Conservation (phyloP, 495 filamentous ascomycete species). For the Tuber microsphaerosporum region DNA sequence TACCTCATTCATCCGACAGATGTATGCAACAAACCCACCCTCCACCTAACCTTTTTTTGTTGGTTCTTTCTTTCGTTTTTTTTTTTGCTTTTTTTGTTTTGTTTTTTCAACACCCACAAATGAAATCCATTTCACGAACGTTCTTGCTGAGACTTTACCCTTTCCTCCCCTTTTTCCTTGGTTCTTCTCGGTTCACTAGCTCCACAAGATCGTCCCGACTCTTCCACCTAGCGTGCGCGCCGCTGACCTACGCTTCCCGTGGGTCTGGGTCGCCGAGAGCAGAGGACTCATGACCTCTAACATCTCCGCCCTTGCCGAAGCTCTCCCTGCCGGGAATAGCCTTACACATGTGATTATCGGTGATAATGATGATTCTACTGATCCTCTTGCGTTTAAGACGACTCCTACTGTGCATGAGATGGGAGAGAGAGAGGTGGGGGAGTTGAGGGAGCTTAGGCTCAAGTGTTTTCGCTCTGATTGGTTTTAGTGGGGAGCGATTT, state of each 20-base stretch:
- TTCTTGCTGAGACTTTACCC: conserved; percentile 3
- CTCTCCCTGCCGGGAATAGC: not conserved
- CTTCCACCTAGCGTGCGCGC: not conserved
- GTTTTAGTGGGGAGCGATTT: not conserved
- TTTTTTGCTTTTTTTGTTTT: not conserved
- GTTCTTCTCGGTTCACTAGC: conserved; percentile 1
- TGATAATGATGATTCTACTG: not conserved
- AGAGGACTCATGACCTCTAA: not conserved
- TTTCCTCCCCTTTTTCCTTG: not conserved
- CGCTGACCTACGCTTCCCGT: conserved; percentile 1
- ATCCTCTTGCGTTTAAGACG: not conserved
- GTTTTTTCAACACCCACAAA: not conserved
- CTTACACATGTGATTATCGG: not conserved
- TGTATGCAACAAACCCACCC: conserved; percentile 8
- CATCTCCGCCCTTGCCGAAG: conserved; percentile 1
- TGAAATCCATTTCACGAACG: not conserved
- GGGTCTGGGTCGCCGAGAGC: not conserved
- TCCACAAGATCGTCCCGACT: not conserved
- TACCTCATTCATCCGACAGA: not conserved
- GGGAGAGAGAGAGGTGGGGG: not conserved
- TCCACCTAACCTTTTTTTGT: not conserved
- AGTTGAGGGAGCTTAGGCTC: conserved; percentile 1
- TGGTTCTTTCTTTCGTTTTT: not conserved
- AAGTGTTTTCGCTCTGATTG: conserved; percentile 1
- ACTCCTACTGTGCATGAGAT: not conserved